phyloP scores from a whole-genome alignment of 768 basidiomycete genomes.

The Gautieria morchelliformis region DNA sequence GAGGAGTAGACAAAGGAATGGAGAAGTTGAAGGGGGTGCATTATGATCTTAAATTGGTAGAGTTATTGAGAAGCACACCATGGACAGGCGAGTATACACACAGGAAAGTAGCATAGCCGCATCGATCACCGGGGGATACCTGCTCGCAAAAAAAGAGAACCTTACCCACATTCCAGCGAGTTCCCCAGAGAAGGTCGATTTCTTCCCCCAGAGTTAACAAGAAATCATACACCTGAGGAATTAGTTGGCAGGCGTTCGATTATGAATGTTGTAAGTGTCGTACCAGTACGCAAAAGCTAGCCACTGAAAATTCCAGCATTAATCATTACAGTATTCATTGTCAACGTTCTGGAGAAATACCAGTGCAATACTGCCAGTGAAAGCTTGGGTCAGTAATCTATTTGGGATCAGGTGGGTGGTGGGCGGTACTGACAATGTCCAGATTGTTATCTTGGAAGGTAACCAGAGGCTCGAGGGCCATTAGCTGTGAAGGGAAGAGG shows the following conservation, averaged over 20 bases:
- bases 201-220: conserved; percentile 6
- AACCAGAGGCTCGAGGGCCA: too few relatives aligned
- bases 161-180: conserved; percentile 2
- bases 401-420: too few relatives aligned
- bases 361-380: background rate
- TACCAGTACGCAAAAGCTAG: background rate
- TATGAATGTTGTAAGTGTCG: background rate
- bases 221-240: conserved; percentile 6
- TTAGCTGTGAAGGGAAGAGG: too few relatives aligned
- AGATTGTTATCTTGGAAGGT: too few relatives aligned
- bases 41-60: background rate
- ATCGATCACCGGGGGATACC: conserved; percentile 1
- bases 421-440: too few relatives aligned
- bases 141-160: background rate
- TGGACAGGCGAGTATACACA: background rate
- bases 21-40: background rate
- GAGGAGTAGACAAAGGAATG: background rate
- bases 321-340: background rate
- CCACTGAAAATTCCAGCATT: background rate
- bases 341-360: background rate
- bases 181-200: conserved; percentile 6
- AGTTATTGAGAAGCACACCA: too few relatives aligned
- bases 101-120: background rate
- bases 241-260: background rate
- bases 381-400: too few relatives aligned